These are phyloP conservation scores for Phytophthora cryptogea DNA, from an alignment of 352 stramenopile genomes.

Conservation along the genomic window DNA sequence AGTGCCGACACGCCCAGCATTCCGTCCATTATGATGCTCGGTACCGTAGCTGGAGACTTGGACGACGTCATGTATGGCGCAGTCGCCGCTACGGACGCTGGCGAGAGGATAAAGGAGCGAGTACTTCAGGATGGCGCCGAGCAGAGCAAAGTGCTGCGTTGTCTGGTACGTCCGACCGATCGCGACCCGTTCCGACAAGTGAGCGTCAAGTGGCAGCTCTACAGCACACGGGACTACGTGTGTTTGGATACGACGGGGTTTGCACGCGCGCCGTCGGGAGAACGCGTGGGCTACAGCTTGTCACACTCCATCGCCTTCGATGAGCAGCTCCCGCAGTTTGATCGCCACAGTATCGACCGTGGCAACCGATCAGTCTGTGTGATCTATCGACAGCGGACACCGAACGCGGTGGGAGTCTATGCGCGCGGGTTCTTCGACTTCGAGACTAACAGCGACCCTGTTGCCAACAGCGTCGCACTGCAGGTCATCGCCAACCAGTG, in stretches of 20 bases:
- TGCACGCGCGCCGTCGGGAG: conserved; percentile 32
- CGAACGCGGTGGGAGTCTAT: conserved; percentile 40
- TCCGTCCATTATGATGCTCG: conserved; percentile 32
- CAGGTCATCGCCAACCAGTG: conserved; percentile 37
- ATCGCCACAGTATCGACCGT: conserved; percentile 44
- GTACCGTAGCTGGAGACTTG: conserved; percentile 28
- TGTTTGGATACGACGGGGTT: conserved; percentile 41
- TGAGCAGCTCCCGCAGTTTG: conserved; percentile 42
- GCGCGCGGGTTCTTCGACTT: conserved; percentile 36
- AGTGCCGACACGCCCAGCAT: conserved; percentile 10
- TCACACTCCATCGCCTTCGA: conserved; percentile 53
- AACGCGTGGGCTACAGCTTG: conserved; percentile 50
- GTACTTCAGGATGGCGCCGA: conserved; percentile 41
- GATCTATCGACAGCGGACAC: conserved; percentile 44
- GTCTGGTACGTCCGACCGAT: conserved; percentile 13
- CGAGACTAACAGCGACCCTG: conserved; percentile 24
- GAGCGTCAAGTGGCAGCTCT: conserved; percentile 50
- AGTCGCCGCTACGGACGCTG: conserved; percentile 31
- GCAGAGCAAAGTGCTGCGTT: conserved; percentile 31
- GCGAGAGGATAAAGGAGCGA: conserved; percentile 34
- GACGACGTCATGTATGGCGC: conserved; percentile 56
- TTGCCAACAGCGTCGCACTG: conserved; percentile 33
- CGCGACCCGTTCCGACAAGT: conserved; percentile 49
- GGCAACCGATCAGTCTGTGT: conserved; percentile 48
- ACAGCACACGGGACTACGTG: conserved; percentile 48